These are phyloP conservation scores for Euptelea pleiosperma DNA, from an alignment of 164 flowering plant species.

Conservation along the genomic window DNA sequence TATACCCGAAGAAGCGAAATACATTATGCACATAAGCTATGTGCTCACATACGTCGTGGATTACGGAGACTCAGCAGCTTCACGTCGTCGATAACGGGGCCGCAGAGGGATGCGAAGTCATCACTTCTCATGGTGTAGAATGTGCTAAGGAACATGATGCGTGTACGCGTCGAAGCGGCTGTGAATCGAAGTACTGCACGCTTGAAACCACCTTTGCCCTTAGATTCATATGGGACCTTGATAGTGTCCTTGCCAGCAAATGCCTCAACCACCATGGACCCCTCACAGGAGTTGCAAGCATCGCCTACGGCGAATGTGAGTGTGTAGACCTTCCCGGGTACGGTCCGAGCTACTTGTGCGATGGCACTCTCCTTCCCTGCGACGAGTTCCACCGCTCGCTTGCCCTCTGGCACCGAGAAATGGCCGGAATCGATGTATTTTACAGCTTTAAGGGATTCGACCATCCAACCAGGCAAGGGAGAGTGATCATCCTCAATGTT, in stretches of 20 bases:
- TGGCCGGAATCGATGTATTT: slow-evolving; percentile 69
- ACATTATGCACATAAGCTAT: background rate
- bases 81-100: slow-evolving; percentile 77
- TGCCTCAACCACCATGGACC: slow-evolving; percentile 70
- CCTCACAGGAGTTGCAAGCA: slow-evolving; percentile 60
- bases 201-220: slow-evolving; percentile 71
- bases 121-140: slow-evolving; percentile 61
- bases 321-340: slow-evolving; percentile 38
- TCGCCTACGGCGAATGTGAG: slow-evolving; percentile 70
- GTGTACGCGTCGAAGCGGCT: slow-evolving; percentile 42
- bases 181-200: slow-evolving; percentile 47
- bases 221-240: slow-evolving; percentile 55
- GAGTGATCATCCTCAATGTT: slow-evolving; percentile 73
- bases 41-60: background rate
- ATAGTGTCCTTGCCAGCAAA: slow-evolving; percentile 45
- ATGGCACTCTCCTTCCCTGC: slow-evolving; percentile 84
- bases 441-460: slow-evolving; percentile 83
- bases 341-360: slow-evolving; percentile 57
- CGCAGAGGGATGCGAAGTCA: slow-evolving; percentile 62
- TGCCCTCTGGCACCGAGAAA: slow-evolving; percentile 64
- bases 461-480: slow-evolving; percentile 77
- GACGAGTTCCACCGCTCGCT: slow-evolving; percentile 68
- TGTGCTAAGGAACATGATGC: slow-evolving; percentile 59
- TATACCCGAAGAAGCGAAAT: slow-evolving; percentile 3
- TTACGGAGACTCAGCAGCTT: slow-evolving; percentile 44